Conservation (phyloP, 2,329 filamentous ascomycete genomes). For the Aspergillus novoparasiticus region DNA sequence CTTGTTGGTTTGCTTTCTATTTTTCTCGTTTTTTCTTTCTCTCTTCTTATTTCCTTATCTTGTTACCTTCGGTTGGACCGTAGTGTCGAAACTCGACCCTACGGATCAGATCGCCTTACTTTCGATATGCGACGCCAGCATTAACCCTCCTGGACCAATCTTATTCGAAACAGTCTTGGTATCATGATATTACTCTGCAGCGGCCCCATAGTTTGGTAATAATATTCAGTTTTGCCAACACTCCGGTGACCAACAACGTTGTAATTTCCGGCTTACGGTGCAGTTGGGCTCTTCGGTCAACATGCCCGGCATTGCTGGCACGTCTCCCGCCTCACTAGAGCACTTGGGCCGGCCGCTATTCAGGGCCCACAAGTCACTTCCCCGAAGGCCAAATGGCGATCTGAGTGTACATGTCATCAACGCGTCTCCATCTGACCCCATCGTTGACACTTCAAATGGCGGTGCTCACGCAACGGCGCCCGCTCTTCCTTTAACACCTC, state of each 20-base stretch:
- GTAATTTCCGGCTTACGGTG: conserved; percentile 7
- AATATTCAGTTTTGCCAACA: neutral
- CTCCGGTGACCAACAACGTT: conserved; percentile 4
- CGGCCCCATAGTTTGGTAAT: conserved; percentile 6
- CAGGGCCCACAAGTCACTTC: conserved; percentile 46
- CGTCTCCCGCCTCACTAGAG: conserved; percentile 29
- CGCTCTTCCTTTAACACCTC: conserved; percentile 42
- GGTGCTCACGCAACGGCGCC: conserved; percentile 28
- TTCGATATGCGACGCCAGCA: conserved; percentile 20
- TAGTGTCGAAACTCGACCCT: conserved; percentile 4
- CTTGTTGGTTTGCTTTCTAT: neutral
- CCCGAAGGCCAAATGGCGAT: conserved; percentile 35
- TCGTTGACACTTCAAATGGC: conserved; percentile 27
- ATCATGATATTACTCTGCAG: conserved; percentile 20
- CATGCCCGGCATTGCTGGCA: conserved; percentile 36
- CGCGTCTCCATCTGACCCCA: conserved; percentile 27
- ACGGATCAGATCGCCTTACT: conserved; percentile 2
- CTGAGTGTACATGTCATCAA: conserved; percentile 25
- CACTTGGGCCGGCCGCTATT: conserved; percentile 33
- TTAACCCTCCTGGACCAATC: conserved; percentile 15
- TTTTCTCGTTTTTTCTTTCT: neutral
- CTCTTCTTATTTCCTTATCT: neutral
- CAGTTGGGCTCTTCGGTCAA: conserved; percentile 20
- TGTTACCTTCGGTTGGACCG: neutral
- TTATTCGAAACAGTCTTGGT: conserved; percentile 22